Percentiles rank a stretch among this genome's conserved stretches.
Conservation (phyloP, 169 alveolate species). For the Cryptosporidium baileyi region DNA sequence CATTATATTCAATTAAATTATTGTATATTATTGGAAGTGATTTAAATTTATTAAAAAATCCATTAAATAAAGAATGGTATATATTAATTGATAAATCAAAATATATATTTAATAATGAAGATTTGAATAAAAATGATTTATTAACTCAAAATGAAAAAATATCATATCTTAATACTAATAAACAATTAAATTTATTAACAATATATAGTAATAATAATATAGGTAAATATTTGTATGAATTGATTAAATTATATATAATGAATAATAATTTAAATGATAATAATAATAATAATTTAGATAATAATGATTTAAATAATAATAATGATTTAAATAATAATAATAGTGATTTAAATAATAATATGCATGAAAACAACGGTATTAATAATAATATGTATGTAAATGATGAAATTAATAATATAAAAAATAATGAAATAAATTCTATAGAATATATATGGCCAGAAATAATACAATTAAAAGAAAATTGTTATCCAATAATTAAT, state of each 20-base stretch:
- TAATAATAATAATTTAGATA: not conserved
- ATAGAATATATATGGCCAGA: slow-evolving; percentile 37
- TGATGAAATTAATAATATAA: not conserved
- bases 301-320: not conserved
- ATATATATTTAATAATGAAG: not conserved
- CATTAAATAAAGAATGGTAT: not conserved
- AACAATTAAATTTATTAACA: too few relatives aligned
- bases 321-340: not conserved
- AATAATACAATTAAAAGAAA: not conserved
- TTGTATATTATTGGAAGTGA: slow-evolving; percentile 43
- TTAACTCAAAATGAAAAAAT: not conserved
- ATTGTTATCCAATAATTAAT: slow-evolving; percentile 11
- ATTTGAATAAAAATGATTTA: not conserved
- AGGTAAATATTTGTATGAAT: too few relatives aligned
- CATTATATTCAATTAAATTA: not conserved
- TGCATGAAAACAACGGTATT: not conserved
- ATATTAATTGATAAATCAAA: not conserved
- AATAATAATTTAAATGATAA: not conserved
- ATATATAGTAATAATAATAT: not conserved
- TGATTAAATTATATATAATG: not conserved
- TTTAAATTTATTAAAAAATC: not conserved
- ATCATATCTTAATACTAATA: too few relatives aligned
- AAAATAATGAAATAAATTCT: not conserved
- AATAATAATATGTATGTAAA: not conserved
- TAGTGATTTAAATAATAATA: not conserved